Percentiles rank a stretch among this genome's conserved stretches.
Evolutionary conservation across 1,139 yeast genomes (phyloP).

Genomic region (Citeromyces siamensis): DNA sequence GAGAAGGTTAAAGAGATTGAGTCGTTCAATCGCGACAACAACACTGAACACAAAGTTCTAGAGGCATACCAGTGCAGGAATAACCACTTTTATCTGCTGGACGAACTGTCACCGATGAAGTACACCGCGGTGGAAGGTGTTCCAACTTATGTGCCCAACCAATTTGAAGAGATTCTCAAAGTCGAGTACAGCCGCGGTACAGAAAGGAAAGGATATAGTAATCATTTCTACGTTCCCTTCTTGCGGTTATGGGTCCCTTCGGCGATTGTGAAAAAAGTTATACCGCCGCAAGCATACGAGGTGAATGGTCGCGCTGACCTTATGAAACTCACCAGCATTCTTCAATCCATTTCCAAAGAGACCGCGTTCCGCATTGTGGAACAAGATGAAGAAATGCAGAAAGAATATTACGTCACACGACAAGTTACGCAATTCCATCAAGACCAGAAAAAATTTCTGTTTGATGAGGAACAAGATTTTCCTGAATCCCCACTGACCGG

Average conservation of each 20-base stretch:
- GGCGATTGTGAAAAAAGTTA: neutral
- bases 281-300: neutral
- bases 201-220: conserved; percentile 14
- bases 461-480: neutral
- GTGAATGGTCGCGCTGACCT: neutral
- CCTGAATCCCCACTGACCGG: neutral
- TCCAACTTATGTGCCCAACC: conserved; percentile 26
- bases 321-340: neutral
- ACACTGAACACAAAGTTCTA: conserved; percentile 9
- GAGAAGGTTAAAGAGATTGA: neutral
- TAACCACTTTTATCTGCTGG: conserved; percentile 21
- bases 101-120: conserved; percentile 26
- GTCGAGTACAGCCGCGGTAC: conserved; percentile 11
- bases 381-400: neutral
- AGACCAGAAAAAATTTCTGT: neutral
- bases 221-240: conserved; percentile 19
- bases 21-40: neutral
- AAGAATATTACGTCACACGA: neutral
- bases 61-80: conserved; percentile 29
- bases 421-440: neutral
- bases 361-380: neutral
- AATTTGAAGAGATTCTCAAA: conserved; percentile 21
- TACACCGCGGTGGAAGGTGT: conserved; percentile 30
- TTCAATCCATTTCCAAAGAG: neutral
- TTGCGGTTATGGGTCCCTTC: conserved; percentile 13